Base-by-base conservation (phyloP, 2,329 filamentous ascomycete species). In the Penicillium sp. region DNA sequence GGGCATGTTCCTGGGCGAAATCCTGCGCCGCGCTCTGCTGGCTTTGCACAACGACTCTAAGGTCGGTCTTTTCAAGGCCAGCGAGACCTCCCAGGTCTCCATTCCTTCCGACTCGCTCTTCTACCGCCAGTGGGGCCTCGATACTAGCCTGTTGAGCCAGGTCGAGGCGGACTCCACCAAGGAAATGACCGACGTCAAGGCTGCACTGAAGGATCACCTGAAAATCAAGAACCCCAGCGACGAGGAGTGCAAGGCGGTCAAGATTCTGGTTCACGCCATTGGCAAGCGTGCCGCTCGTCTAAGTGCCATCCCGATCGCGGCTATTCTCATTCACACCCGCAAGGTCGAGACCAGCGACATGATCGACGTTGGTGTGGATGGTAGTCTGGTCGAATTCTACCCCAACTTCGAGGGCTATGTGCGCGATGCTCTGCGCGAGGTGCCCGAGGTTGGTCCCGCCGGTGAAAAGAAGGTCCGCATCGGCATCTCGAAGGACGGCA, bases 1-100 rank as follows among this genome's bases (percentile, higher is more conserved):
- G 0, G 93, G 93, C 67, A 97, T 98, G 91, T 98, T 97, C 74
- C 71, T 98, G 40, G 93, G 93, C 44, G 93, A 98, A 69, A 90
- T 97, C 53, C 78, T 96, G 45, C 86, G 93, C 44, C 78, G 88
- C 36, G 83, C 84, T 13, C 73, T 96, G 18, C 68, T 93, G 41
- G 77, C 82, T 47, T 78, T 96, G 66, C 74, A 90, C 61, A 78
- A 85, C 58, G 78, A 87, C 57, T 75, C 82, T 23, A 67, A 77
- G 1, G 72, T 85, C 6, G 76, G 82, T 2, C 77, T 96, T 28
- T 94, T 96, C 78, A 80, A 78, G 58, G 85, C 86, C 62, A 77
- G 77, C 55, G 89, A 91, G 63, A 85, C 77, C 50, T 86, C 83
- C 42, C 88, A 86, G 14, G 90, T 86, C 27, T 81, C 71, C 45